Conservation (phyloP, 768 basidiomycete genomes). For the Mycena rosella region DNA sequence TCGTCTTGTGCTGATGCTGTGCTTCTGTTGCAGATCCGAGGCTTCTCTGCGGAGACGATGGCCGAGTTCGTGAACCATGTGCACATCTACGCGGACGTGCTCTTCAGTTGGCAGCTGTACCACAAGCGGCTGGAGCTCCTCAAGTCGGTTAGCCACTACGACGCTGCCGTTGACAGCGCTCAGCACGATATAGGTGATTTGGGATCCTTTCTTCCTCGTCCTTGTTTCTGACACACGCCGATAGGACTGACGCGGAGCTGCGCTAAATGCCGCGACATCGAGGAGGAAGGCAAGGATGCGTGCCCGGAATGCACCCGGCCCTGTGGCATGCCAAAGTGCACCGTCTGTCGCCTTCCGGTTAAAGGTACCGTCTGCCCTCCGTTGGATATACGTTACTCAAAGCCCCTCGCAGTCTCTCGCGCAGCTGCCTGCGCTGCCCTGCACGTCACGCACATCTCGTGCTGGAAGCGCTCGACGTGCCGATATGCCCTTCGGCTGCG, state of each 20-base stretch:
- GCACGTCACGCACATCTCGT: constrained; percentile 76
- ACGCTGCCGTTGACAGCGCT: constrained; percentile 34
- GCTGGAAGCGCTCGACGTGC: constrained; percentile 67
- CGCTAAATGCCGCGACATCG: constrained; percentile 50
- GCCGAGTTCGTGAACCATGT: constrained; percentile 67
- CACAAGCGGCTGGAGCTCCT: constrained; percentile 81
- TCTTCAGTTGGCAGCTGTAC: constrained; percentile 79
- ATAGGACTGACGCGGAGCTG: constrained; percentile 66
- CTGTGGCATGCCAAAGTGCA: constrained; percentile 66
- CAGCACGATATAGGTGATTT: constrained; percentile 37
- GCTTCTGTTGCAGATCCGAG: constrained; percentile 32
- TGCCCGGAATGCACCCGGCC: constrained; percentile 61
- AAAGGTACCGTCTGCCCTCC: constrained; percentile 60
- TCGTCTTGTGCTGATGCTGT: constrained; percentile 27
- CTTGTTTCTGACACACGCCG: not conserved
- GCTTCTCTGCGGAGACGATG: constrained; percentile 55
- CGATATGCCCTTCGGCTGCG: constrained; percentile 75
- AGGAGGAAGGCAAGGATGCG: constrained; percentile 39
- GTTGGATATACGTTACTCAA: not conserved
- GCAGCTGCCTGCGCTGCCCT: constrained; percentile 71
- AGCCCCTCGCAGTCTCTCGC: constrained; percentile 61
- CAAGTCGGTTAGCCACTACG: constrained; percentile 65
- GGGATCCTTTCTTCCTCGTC: not conserved
- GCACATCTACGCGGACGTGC: constrained; percentile 78
- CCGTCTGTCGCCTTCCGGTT: constrained; percentile 81